phyloP scores from a whole-genome alignment of 2,329 filamentous ascomycete species.

The Dactylonectria macrodidyma region DNA sequence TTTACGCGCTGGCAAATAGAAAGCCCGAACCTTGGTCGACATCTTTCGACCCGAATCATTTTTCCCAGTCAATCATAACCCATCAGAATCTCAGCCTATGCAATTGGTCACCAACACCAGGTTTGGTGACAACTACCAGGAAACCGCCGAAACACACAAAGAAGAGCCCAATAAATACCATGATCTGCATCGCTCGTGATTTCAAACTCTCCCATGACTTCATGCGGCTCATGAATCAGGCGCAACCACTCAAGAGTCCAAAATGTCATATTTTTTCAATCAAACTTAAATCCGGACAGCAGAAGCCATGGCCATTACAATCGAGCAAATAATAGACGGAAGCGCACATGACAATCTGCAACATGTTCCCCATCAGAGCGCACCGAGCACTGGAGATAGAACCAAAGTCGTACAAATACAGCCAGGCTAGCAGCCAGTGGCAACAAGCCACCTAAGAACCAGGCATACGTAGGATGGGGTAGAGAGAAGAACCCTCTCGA shows the following conservation, averaged over 20 bases:
- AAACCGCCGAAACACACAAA: not conserved
- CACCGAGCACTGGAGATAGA: conserved; percentile 24
- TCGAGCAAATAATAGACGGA: conserved; percentile 1
- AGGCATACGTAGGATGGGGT: conserved; percentile 59
- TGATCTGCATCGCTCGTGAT: conserved; percentile 6
- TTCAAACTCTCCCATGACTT: not conserved
- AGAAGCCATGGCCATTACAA: not conserved
- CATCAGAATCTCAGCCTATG: not conserved
- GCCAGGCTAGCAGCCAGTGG: conserved; percentile 31
- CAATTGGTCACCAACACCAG: not conserved
- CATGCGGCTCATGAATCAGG: not conserved
- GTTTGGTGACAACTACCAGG: not conserved
- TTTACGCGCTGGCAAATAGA: not conserved
- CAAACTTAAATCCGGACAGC: not conserved
- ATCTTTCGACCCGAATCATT: not conserved
- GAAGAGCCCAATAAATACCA: not conserved
- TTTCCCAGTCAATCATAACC: conserved; percentile 6
- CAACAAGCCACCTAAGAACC: conserved; percentile 45
- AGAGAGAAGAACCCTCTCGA: conserved; percentile 55
- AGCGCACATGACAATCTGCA: conserved; percentile 6
- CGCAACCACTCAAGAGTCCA: conserved; percentile 1
- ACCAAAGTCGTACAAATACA: conserved; percentile 44
- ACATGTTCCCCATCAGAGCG: conserved; percentile 8
- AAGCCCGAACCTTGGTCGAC: not conserved
- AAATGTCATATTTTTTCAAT: conserved; percentile 3